Evolutionary conservation across 768 basidiomycete species (phyloP), one percentile per base, ranked within the genome.

Genomic region (Lentinula raphanica): DNA sequence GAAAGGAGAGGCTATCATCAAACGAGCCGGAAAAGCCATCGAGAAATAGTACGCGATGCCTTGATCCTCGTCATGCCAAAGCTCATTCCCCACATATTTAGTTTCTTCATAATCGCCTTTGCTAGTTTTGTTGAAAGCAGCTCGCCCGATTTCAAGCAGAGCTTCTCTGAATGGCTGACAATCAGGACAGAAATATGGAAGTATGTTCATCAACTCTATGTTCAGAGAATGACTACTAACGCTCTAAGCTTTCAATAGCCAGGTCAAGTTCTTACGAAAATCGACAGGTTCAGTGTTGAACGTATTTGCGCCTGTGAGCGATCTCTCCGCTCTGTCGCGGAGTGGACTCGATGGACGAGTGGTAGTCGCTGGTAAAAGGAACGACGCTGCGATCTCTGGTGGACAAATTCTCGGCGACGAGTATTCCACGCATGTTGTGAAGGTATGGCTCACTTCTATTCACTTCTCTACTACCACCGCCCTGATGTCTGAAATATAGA

Each of bases 61-160:
- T 25, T 27, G n/a, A n/a, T n/a, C n/a, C n/a, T n/a, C n/a, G 27
- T 58, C 40, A 17, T 23, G 8, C 15, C n/a, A 3, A 7, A 13
- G 17, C 29, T 56, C 27, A 53, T 19, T 54, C 15, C 45, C 35
- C 28, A 56, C 35, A 21, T 48, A 40, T n/a, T 2, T 42, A 94
- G 91, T 70, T 97, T 96, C 75, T 98, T 98, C 73, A 84, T 94
- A 64, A 90, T 98, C 59, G 90, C 89, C 0, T 99, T 98, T 65
- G 90, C 94, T 2, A 91, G 86, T 60, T 99, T 90, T 64, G 86
- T 96, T 5, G 82, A 88, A 54, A 77, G 79, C 27, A 36, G 42
- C 12, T 80, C 86, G 12, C 75, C 82, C 62, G 71, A 79, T 55
- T 83, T 88, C 67, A 69, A 74, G 40, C 82, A 85, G 61, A 85